These are phyloP conservation scores for Pontederia paniculata DNA, from an alignment of 176 grass and related monocot genomes.

Conservation along the genomic window DNA sequence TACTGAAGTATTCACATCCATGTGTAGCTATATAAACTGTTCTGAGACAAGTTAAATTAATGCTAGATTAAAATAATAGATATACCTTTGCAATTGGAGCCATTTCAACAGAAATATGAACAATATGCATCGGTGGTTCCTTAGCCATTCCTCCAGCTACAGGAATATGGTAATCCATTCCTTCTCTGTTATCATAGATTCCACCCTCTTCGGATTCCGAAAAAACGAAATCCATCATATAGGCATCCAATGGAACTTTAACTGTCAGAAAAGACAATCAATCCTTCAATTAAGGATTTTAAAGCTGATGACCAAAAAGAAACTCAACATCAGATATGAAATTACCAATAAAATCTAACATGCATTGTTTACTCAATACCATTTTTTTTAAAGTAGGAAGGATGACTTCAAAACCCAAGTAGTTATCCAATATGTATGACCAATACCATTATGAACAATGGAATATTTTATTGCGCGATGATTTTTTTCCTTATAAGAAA, in stretches of 20 bases:
- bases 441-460: no score
- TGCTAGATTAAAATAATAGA: not conserved
- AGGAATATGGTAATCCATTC: slow-evolving; percentile 88
- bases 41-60: not conserved
- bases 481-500: no score
- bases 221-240: slow-evolving; percentile 99
- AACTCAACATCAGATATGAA: no score
- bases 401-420: no score
- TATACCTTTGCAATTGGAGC: slow-evolving; percentile 95
- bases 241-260: slow-evolving; percentile 81
- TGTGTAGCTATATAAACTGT: not conserved
- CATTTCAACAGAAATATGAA: slow-evolving; percentile 92
- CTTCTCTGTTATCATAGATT: slow-evolving; percentile 76
- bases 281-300: not conserved
- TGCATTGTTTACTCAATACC: no score
- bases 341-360: no score
- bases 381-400: no score
- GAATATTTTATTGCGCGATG: no score
- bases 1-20: no score
- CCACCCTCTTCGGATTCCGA: slow-evolving; percentile 84
- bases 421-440: no score
- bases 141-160: slow-evolving; percentile 50
- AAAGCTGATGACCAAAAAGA: not conserved
- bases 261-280: slow-evolving; percentile 36
- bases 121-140: slow-evolving; percentile 92